Conservation (phyloP, 2,329 filamentous ascomycete species). For the Boeremia lycopersici region DNA sequence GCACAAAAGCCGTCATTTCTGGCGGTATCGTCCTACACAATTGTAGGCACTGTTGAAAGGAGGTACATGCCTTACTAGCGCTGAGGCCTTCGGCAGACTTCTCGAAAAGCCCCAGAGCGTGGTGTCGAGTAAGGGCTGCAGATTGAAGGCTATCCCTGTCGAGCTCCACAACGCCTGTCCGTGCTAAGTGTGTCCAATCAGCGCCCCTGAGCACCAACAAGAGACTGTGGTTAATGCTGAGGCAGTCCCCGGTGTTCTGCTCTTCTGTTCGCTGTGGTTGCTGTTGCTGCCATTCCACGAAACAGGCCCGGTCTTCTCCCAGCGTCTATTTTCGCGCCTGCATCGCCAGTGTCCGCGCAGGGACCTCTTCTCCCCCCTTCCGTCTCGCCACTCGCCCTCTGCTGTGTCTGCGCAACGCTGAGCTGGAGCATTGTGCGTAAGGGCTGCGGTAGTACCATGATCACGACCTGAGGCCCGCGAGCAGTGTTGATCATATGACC, state of each 20-base stretch:
- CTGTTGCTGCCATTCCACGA: slow-evolving; percentile 13
- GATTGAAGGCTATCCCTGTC: slow-evolving; percentile 19
- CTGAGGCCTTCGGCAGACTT: slow-evolving; percentile 30
- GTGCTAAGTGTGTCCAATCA: slow-evolving; percentile 37
- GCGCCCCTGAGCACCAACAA: slow-evolving; percentile 24
- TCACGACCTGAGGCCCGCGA: slow-evolving; percentile 19
- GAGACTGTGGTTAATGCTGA: slow-evolving; percentile 40
- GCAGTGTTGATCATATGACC: slow-evolving; percentile 21
- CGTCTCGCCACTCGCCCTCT: slow-evolving; percentile 21
- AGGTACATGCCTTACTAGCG: too few species aligned
- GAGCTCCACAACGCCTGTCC: slow-evolving; percentile 31
- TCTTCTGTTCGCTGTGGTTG: slow-evolving; percentile 25
- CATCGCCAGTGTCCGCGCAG: slow-evolving; percentile 17
- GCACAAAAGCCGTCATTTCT: too few species aligned
- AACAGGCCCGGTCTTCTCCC: slow-evolving; percentile 6
- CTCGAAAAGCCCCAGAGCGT: slow-evolving; percentile 31
- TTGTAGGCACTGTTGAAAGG: too few species aligned
- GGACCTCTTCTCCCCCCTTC: slow-evolving; percentile 18
- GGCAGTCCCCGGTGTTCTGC: slow-evolving; percentile 34
- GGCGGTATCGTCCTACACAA: too few species aligned
- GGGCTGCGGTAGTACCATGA: slow-evolving; percentile 40
- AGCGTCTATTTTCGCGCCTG: slow-evolving; percentile 7
- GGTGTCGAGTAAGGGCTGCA: slow-evolving; percentile 38
- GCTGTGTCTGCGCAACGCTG: slow-evolving; percentile 24
- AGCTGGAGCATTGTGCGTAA: slow-evolving; percentile 25